Evolutionary conservation across 176 grass and related monocot genomes (phyloP), one percentile per base, ranked within the genome.

Genomic region (Oryza nivara): DNA sequence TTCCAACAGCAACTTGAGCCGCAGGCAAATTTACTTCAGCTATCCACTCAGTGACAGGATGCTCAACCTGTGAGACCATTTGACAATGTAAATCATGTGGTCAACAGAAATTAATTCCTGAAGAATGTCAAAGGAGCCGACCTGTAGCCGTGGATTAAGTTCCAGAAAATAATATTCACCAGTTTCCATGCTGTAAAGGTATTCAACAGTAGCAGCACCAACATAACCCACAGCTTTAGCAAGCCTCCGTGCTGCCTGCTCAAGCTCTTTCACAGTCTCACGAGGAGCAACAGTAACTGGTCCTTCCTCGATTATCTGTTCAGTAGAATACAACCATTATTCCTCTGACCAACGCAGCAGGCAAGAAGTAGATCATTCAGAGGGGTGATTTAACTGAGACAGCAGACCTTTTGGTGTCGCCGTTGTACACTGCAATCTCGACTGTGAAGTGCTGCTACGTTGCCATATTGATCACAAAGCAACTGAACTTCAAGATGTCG

Each of bases 401-500:
- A 46, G 25, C 78, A 70, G 23, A 90, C 96, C 93, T 99, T 99
- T 86, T 96, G 96, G 76, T 99, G 96, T 43, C 96, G 84, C 48
- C 96, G 92, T 93, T 99, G 96, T 74, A 99, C 89, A 86, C 96
- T 99, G 86, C 96, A 99, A 83, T 99, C 96, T 86, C 96, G 89
- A 87, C 96, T 99, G 75, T 99, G 96, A 76, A 99, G 86, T 76
- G 96, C 93, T 82, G 93, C 96, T 70, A 96, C 96, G 48, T 99
- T 99, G 86, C 93, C 91, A 92, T 96, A 94, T 73, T 96, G 75
- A 75, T 99, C 93, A 71, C 93, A 98, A 46, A 98, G 89, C 73
- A 98, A 86, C 65, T 98, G 96, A 90, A 98, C 96, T 92, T 98
- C 93, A 78, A 98, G 86, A 95, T 99, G 96, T 10, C 96, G 96